Conservation (phyloP, 2,329 filamentous ascomycete genomes). For the Cryphonectria parasitica region DNA sequence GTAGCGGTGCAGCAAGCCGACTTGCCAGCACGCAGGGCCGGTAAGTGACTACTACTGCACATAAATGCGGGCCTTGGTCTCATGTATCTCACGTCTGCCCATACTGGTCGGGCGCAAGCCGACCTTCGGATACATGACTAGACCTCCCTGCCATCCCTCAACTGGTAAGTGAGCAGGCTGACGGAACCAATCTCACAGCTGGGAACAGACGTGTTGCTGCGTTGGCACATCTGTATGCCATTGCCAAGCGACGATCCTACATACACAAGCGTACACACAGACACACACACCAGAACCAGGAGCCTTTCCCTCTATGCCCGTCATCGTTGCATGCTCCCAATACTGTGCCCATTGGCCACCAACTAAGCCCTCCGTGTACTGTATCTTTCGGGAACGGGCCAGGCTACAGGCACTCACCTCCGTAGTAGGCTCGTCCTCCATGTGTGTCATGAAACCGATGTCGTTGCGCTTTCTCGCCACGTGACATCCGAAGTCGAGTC, state of each 20-base stretch:
- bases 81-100: slow-evolving; percentile 17
- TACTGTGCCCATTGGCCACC: slow-evolving; percentile 8
- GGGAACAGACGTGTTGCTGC: slow-evolving; percentile 18
- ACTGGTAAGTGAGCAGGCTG: slow-evolving; percentile 13
- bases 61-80: not conserved
- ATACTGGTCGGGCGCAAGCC: slow-evolving; percentile 24
- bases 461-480: slow-evolving; percentile 25
- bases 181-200: slow-evolving; percentile 21
- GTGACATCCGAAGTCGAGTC: slow-evolving; percentile 25
- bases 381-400: slow-evolving; percentile 18
- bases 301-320: not conserved
- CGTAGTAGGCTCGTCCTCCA: not conserved
- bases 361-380: not conserved
- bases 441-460: slow-evolving; percentile 8
- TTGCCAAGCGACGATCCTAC: slow-evolving; percentile 2
- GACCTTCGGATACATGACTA: slow-evolving; percentile 15
- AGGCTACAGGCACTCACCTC: not conserved
- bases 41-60: not conserved
- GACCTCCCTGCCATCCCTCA: slow-evolving; percentile 10
- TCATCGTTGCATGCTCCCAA: slow-evolving; percentile 8
- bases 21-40: slow-evolving; percentile 1
- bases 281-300: not conserved
- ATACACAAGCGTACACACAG: not conserved
- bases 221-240: slow-evolving; percentile 11
- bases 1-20: not conserved